A percentile compares a stretch with the other conserved stretches of the same genome.
Evolutionary conservation across 495 filamentous ascomycete species (phyloP).

Genomic region (Tuber magnatum): DNA sequence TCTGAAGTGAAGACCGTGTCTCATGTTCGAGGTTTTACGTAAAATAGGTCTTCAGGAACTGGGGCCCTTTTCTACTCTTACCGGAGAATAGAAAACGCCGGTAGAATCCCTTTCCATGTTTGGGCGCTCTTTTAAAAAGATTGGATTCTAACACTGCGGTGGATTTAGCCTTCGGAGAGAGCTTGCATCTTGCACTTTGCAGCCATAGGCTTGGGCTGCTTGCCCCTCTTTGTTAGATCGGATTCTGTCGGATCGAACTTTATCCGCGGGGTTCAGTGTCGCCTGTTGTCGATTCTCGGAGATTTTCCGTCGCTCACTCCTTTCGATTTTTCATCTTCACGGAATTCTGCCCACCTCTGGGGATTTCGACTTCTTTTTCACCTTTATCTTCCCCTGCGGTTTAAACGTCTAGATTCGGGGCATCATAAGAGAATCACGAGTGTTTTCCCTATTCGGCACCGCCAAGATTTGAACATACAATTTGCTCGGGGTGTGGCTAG

Average conservation of each 20-base stretch:
- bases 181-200: background rate
- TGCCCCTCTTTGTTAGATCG: constrained; percentile 4
- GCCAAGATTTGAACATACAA: background rate
- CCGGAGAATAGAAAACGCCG: background rate
- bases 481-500: background rate
- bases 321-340: background rate
- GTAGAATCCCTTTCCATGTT: background rate
- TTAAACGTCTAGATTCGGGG: background rate
- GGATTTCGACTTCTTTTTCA: background rate
- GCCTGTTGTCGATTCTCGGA: background rate
- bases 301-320: background rate
- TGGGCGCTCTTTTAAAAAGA: background rate
- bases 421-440: background rate
- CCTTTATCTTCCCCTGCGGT: background rate
- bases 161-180: background rate
- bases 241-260: background rate
- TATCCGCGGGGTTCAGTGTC: background rate
- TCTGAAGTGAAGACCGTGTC: background rate
- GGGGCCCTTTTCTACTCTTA: background rate
- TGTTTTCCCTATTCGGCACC: background rate
- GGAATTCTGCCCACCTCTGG: background rate
- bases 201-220: background rate
- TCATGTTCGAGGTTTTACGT: background rate
- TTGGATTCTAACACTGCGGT: background rate
- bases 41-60: background rate